Evolutionary conservation across 176 grass and related monocot species (phyloP).

Genomic region (Triticum timopheevii): DNA sequence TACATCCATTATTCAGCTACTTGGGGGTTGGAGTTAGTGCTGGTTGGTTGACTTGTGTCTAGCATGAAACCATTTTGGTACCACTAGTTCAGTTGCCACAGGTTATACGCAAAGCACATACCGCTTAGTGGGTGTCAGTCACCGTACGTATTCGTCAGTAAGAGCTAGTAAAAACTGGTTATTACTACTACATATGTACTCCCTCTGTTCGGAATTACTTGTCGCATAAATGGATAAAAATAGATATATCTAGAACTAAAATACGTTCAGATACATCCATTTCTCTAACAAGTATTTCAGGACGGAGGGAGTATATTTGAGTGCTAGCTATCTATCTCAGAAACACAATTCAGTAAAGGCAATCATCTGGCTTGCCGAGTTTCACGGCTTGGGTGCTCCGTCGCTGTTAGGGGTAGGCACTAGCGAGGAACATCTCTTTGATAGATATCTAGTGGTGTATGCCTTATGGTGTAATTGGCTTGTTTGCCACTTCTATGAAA

Average conservation of each 20-base stretch:
- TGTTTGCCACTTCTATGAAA: too few relatives aligned
- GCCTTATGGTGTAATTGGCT: too few relatives aligned
- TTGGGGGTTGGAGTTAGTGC: slow-evolving; percentile 10
- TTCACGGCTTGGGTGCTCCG: too few relatives aligned
- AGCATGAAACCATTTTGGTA: not conserved
- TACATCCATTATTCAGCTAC: not conserved
- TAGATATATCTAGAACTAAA: too few relatives aligned
- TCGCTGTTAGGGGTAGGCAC: too few relatives aligned
- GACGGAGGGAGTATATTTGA: not conserved
- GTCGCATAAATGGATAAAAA: too few relatives aligned
- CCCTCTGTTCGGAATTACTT: too few relatives aligned
- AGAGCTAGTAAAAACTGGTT: not conserved
- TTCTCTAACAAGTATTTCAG: too few relatives aligned
- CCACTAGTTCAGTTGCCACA: not conserved
- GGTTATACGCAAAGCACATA: not conserved
- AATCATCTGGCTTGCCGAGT: too few relatives aligned
- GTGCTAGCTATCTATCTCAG: not conserved
- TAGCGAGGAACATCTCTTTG: too few relatives aligned
- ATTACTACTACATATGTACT: not conserved
- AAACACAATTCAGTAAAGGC: not conserved
- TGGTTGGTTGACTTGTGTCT: not conserved
- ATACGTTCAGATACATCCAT: too few relatives aligned
- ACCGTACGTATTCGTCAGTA: not conserved
- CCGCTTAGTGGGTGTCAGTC: not conserved
- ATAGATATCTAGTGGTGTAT: too few relatives aligned